Evolutionary conservation across 495 filamentous ascomycete species (phyloP), one percentile per base, ranked within the genome.

Genomic region (Aspergillus biplanus): DNA sequence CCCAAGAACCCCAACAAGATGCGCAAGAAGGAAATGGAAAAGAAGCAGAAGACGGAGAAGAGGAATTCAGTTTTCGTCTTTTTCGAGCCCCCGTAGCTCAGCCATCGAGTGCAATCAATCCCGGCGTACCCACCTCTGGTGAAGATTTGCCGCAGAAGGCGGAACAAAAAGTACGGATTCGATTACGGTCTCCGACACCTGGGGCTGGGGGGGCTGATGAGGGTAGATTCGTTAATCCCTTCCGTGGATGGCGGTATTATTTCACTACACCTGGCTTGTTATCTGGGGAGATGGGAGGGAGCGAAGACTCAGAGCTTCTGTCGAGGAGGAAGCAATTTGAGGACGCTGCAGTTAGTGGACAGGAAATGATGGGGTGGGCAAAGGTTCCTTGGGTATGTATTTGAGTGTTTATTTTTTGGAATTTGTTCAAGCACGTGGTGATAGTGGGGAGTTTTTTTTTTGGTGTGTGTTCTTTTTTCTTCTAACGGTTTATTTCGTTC

Each of bases 61-160:
- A 82, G 65, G 79, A 80, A 60, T 82, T 80, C 65, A 78, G 80
- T 50, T 82, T 82, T 64, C 75, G 79, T 5, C 61, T 82, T 32
- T 82, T 82, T 71, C 78, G 73, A 53, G 75, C 73, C 8, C 75
- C 77, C 4, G 55, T 63, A 5, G 71, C 50, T 9, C 46, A 47
- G 64, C 48, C 58, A 13, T 53, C 55, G 3, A 32, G 32, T 35
- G n/a, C 42, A 1, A 56, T 3, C 8, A 11, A 6, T 0, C 39
- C 39, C 39, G 39, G 8, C 0, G 39, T 44, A 6, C 0, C 39
- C 39, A 13, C 39, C 8, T 11, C 39, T 8, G 46, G 27, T 4
- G 46, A 50, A 21, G 47, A 21, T 18, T 18, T 21, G n/a, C 16
- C 11, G 27, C 47, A 15, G 52, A 59, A 56, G 21, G 65, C 54